These are phyloP conservation scores for Euclidium syriacum DNA, from an alignment of 345 rosid species.

Conservation along the genomic window DNA sequence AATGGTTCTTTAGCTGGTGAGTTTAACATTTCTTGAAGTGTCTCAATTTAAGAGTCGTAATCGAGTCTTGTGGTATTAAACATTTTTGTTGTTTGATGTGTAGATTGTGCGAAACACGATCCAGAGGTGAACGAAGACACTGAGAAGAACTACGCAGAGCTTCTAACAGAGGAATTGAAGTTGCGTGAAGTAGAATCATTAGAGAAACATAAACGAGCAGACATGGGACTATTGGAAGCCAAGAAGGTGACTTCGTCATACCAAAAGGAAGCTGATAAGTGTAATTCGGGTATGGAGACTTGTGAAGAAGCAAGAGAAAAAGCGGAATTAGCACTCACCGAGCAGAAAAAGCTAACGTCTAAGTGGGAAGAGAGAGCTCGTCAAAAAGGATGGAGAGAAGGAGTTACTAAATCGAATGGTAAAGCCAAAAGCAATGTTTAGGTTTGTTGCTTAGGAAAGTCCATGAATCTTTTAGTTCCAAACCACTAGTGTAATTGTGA, in stretches of 20 bases:
- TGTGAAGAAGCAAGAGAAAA: constrained; percentile 96
- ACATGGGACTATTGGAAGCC: constrained; percentile 88
- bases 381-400: constrained; percentile 89
- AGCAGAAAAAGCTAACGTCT: constrained; percentile 68
- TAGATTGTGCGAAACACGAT: constrained; percentile 82
- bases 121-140: constrained; percentile 84
- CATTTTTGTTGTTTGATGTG: neutral
- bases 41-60: neutral
- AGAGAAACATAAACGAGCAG: constrained; percentile 73
- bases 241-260: constrained; percentile 88
- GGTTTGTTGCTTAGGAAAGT: constrained; percentile 27
- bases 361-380: constrained; percentile 87
- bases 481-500: constrained; percentile 12
- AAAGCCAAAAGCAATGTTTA: constrained; percentile 49
- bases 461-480: neutral
- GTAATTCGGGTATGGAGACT: constrained; percentile 97
- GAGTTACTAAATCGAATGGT: constrained; percentile 32
- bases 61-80: neutral
- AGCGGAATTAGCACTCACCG: constrained; percentile 57
- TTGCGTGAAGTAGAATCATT: constrained; percentile 67
- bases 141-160: constrained; percentile 75
- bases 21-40: constrained; percentile 14
- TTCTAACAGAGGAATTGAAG: constrained; percentile 77
- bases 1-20: constrained; percentile 68
- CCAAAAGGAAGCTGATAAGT: constrained; percentile 98